A percentile compares a stretch with the other conserved stretches of the same genome.
These are phyloP conservation scores for Nicotiana tomentosiformis DNA, from an alignment of 257 asterid species.

Conservation along the genomic window DNA sequence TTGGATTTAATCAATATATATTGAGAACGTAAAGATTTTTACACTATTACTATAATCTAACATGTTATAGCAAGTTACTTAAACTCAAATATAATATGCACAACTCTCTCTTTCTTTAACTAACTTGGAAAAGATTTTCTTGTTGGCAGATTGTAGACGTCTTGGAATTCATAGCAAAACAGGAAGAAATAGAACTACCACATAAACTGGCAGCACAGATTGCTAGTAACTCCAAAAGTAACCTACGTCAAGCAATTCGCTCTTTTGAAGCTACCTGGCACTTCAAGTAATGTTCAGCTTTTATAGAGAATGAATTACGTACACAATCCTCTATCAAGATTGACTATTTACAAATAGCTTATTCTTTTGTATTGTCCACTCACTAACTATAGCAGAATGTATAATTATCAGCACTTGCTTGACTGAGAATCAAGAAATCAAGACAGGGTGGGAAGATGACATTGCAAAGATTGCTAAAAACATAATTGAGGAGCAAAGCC, in stretches of 20 bases:
- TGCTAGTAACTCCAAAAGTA: slow-evolving; percentile 63
- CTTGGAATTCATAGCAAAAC: slow-evolving; percentile 55
- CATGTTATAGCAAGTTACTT: not conserved
- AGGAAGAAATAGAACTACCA: slow-evolving; percentile 55
- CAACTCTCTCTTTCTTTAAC: not conserved
- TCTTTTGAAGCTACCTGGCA: slow-evolving; percentile 88
- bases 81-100: not conserved
- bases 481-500: slow-evolving; percentile 76
- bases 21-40: not conserved
- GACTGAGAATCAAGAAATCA: slow-evolving; percentile 54
- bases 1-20: not conserved
- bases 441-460: slow-evolving; percentile 85
- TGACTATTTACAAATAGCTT: not conserved
- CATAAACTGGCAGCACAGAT: slow-evolving; percentile 45
- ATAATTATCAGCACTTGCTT: slow-evolving; percentile 9
- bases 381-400: not conserved
- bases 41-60: not conserved
- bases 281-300: slow-evolving; percentile 29
- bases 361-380: not conserved
- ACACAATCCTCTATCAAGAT: not conserved
- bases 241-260: slow-evolving; percentile 81
- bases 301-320: not conserved
- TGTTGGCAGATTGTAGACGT: slow-evolving; percentile 54
- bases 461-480: slow-evolving; percentile 60
- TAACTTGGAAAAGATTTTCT: slow-evolving; percentile 12